Evolutionary conservation across 306 rosid genomes (phyloP).

Genomic region (Styphnolobium japonicum): DNA sequence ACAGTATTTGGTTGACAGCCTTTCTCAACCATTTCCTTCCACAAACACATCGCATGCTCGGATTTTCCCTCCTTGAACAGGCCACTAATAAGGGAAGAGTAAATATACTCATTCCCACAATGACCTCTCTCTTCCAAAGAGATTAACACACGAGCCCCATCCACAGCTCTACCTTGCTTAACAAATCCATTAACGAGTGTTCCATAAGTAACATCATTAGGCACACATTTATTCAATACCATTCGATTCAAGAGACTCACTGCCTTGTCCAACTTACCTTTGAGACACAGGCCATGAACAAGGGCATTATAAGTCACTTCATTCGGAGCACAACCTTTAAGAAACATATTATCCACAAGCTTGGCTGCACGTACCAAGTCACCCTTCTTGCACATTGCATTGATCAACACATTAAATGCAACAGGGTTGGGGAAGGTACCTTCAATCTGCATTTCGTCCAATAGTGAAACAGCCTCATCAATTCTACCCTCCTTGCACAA

Average conservation of each 20-base stretch:
- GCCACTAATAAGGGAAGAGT: slow-evolving; percentile 85
- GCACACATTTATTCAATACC: slow-evolving; percentile 68
- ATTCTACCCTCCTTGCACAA: slow-evolving; percentile 71
- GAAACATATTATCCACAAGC: slow-evolving; percentile 90
- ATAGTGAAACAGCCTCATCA: slow-evolving; percentile 74
- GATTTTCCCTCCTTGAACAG: slow-evolving; percentile 77
- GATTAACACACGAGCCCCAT: slow-evolving; percentile 56
- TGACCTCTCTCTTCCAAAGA: slow-evolving; percentile 79
- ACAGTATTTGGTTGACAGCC: slow-evolving; percentile 69
- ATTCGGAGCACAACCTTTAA: slow-evolving; percentile 86
- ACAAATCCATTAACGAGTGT: slow-evolving; percentile 83
- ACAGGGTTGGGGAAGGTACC: slow-evolving; percentile 67
- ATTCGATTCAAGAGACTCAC: slow-evolving; percentile 66
- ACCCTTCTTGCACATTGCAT: slow-evolving; percentile 78
- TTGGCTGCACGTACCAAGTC: slow-evolving; percentile 75
- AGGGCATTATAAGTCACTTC: slow-evolving; percentile 82
- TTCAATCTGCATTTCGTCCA: slow-evolving; percentile 93
- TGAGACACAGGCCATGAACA: slow-evolving; percentile 77
- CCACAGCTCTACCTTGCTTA: slow-evolving; percentile 69
- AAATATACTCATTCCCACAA: slow-evolving; percentile 62
- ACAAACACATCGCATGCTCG: slow-evolving; percentile 63
- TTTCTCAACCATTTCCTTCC: slow-evolving; percentile 71
- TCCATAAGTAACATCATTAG: slow-evolving; percentile 86
- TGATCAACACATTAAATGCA: slow-evolving; percentile 76
- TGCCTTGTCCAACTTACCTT: slow-evolving; percentile 89